Conservation (phyloP, 495 filamentous ascomycete genomes). For the Lophiotrema nucula region DNA sequence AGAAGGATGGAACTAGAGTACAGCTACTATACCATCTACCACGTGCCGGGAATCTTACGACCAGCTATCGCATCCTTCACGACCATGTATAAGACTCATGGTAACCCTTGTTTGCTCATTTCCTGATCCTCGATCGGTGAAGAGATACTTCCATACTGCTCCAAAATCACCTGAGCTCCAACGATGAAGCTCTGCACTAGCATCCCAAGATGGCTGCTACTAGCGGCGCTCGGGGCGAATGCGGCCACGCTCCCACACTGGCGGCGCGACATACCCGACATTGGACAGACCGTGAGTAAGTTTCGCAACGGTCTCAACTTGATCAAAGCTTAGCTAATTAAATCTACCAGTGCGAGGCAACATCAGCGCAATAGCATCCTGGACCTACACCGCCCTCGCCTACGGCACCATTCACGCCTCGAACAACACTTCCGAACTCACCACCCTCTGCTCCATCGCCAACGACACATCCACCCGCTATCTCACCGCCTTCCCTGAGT, state of each 20-base stretch:
- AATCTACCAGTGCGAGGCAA: slow-evolving; percentile 3
- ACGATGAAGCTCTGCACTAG: neutral
- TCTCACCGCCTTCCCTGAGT: neutral
- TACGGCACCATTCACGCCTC: neutral
- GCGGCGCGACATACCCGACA: neutral
- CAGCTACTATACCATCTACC: neutral
- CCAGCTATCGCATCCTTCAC: neutral
- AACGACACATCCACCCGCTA: neutral
- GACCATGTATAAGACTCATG: neutral
- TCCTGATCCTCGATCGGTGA: too few species aligned
- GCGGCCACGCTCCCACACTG: neutral
- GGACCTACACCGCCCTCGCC: slow-evolving; percentile 4
- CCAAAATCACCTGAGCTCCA: too few species aligned
- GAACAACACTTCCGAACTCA: slow-evolving; percentile 3
- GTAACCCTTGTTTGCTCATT: too few species aligned
- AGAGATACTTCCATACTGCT: too few species aligned
- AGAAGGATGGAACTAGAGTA: neutral
- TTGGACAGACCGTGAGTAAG: neutral
- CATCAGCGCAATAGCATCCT: slow-evolving; percentile 3
- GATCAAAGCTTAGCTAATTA: too few species aligned
- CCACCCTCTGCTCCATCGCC: slow-evolving; percentile 3
- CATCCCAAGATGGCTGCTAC: neutral
- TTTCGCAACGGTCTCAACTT: too few species aligned
- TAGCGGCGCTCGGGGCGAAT: neutral
- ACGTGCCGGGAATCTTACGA: neutral